A percentile compares a stretch with the other conserved stretches of the same genome.
Evolutionary conservation across 163 green algal species (phyloP).

Genomic region (Volvox carteri): DNA sequence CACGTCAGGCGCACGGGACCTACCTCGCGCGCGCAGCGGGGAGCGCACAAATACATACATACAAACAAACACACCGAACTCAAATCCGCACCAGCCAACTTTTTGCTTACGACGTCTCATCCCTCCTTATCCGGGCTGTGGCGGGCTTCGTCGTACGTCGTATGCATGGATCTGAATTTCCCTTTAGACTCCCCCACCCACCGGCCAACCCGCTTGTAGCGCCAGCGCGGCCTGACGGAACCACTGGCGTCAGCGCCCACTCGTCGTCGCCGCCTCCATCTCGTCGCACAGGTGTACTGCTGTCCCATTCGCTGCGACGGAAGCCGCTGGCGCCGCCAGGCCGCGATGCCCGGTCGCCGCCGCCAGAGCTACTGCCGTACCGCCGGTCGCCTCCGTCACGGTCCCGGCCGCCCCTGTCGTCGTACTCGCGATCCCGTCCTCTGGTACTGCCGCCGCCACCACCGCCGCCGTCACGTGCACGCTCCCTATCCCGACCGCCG

Average conservation of each 20-base stretch:
- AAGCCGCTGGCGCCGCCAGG: slow-evolving; percentile 34
- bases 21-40: too few relatives aligned
- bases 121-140: too few relatives aligned
- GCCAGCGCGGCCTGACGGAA: slow-evolving; percentile 41
- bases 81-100: too few relatives aligned
- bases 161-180: too few relatives aligned
- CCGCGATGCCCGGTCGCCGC: slow-evolving; percentile 19
- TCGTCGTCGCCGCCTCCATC: slow-evolving; percentile 71
- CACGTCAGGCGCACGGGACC: too few relatives aligned
- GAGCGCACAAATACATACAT: too few relatives aligned
- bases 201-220: not conserved
- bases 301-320: slow-evolving; percentile 57
- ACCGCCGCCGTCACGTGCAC: slow-evolving; percentile 18
- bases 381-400: slow-evolving; percentile 39
- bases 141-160: too few relatives aligned
- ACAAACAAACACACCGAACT: too few relatives aligned
- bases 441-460: not conserved
- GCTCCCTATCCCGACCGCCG: too few relatives aligned
- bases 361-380: slow-evolving; percentile 13
- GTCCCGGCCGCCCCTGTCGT: not conserved
- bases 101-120: too few relatives aligned
- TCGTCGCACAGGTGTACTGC: slow-evolving; percentile 34
- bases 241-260: slow-evolving; percentile 83
- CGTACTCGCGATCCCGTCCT: slow-evolving; percentile 33
- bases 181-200: too few relatives aligned